These are phyloP conservation scores for Aureobasidium sp. DNA, from an alignment of 2,329 filamentous ascomycete species.

Conservation along the genomic window DNA sequence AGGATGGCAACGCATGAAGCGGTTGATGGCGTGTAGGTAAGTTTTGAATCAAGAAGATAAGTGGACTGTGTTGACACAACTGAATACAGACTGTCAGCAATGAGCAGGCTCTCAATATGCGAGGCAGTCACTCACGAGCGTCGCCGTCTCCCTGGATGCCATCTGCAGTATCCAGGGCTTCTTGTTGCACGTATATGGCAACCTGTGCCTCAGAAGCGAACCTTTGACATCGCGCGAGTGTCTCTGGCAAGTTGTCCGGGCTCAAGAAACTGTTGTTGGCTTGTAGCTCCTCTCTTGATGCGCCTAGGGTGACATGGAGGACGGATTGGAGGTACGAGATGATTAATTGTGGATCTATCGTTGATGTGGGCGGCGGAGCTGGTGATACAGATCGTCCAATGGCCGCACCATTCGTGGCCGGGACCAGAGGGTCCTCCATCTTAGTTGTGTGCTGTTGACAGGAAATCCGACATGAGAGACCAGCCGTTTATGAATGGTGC, in stretches of 20 bases:
- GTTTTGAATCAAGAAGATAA: constrained; percentile 75
- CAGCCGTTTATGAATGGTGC: not conserved
- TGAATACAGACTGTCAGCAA: not conserved
- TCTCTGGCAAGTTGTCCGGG: constrained; percentile 63
- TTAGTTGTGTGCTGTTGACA: not conserved
- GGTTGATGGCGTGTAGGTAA: constrained; percentile 72
- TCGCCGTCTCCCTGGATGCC: constrained; percentile 15
- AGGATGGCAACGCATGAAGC: constrained; percentile 80
- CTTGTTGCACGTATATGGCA: constrained; percentile 87
- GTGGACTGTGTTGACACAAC: constrained; percentile 36
- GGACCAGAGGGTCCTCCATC: constrained; percentile 34
- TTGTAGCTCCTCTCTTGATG: constrained; percentile 67
- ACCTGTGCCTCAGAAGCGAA: constrained; percentile 85
- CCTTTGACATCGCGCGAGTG: constrained; percentile 75
- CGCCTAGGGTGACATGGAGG: constrained; percentile 42
- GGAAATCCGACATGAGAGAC: constrained; percentile 6
- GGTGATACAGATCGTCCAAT: constrained; percentile 26
- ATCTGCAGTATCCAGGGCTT: constrained; percentile 41
- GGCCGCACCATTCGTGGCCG: constrained; percentile 28
- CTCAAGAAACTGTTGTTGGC: constrained; percentile 76
- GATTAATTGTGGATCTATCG: constrained; percentile 41
- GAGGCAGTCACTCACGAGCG: not conserved
- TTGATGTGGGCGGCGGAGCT: constrained; percentile 18
- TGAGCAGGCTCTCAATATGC: not conserved
- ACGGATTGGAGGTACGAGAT: constrained; percentile 43